These are phyloP conservation scores for Populus euphratica DNA, from an alignment of 345 rosid species.

Conservation along the genomic window DNA sequence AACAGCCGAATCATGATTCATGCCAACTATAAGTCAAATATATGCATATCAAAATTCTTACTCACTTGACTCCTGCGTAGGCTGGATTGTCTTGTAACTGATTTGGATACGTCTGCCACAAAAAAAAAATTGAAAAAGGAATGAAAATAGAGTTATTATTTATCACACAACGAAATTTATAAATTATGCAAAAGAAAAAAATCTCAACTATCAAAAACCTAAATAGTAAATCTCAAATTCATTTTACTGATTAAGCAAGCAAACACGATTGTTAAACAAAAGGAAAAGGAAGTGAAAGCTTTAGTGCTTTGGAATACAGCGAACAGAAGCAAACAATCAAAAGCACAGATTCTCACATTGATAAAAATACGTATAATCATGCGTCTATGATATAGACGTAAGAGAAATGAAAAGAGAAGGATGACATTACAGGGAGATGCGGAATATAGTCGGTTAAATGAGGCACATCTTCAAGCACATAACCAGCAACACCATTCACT, in stretches of 20 bases:
- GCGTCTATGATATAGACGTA: not conserved
- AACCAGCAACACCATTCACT: constrained; percentile 53
- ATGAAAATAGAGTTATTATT: not conserved
- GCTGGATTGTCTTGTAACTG: constrained; percentile 60
- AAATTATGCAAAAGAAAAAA: not conserved
- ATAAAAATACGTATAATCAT: not conserved
- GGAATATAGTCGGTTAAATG: constrained; percentile 67
- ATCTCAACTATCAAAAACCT: not conserved
- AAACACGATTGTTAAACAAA: not conserved
- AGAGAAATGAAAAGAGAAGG: not conserved
- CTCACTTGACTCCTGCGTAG: constrained; percentile 65
- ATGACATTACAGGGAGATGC: constrained; percentile 47
- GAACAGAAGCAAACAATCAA: not conserved
- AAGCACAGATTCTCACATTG: not conserved
- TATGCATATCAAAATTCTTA: not conserved
- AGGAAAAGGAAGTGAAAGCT: not conserved
- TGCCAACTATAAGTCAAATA: not conserved
- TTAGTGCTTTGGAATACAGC: not conserved
- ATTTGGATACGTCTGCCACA: constrained; percentile 54
- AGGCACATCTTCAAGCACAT: constrained; percentile 76
- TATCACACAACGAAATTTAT: not conserved
- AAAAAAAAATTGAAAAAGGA: not conserved
- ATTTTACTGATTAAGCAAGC: too few relatives aligned
- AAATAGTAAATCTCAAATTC: too few relatives aligned
- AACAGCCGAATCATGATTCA: not conserved